Base-by-base conservation (phyloP, 371 early-diverging fungal genomes). In the Mortierella polycephala region DNA sequence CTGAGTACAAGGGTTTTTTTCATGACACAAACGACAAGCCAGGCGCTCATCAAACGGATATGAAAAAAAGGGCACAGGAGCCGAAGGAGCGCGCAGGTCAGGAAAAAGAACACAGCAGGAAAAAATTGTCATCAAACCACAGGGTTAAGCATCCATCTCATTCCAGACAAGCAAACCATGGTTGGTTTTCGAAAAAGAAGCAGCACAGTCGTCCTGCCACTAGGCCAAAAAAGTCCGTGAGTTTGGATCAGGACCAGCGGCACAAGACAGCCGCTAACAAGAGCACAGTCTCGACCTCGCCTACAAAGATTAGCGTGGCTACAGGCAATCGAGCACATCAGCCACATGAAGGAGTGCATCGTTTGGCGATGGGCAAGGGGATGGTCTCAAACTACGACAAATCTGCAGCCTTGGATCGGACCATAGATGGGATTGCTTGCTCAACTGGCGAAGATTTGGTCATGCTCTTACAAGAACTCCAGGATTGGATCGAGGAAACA, bases 361-460 rank as follows among this genome's bases (percentile, higher is more conserved):
- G 63, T 12, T 49, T 72, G 40, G 61, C 62, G 5, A 53, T 72
- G 66, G 62, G 42, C 62, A 69, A 68, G 57, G 67, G 79, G 9
- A 12, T 46, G 0, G 63, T 72, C 12, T 56, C 72, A 5, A 23
- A 69, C n/a, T 79, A 79, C 20, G 59, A 72, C 40, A 52, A 30
- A 46, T 12, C 73, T 7, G 12, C 6, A 0, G 61, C 72, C 0
- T 16, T 16, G 5, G 79, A 79, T 41, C 52, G 58, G 16, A 72
- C 73, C 0, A 42, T 66, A 21, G 79, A 79, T 18, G 79, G 79
- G 21, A 79, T 79, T 21, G 72, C 73, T 13, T 79, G 79, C 57
- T 72, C 79, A 0, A 56, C 72, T 4, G 79, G 79, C 39, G 73
- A 72, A 16, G 79, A 79, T 40, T 2, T 79, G 30, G 42, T 51